These are phyloP conservation scores for Cystobasidium pallidum DNA, from an alignment of 1,284 basidiomycete genomes.

Conservation along the genomic window DNA sequence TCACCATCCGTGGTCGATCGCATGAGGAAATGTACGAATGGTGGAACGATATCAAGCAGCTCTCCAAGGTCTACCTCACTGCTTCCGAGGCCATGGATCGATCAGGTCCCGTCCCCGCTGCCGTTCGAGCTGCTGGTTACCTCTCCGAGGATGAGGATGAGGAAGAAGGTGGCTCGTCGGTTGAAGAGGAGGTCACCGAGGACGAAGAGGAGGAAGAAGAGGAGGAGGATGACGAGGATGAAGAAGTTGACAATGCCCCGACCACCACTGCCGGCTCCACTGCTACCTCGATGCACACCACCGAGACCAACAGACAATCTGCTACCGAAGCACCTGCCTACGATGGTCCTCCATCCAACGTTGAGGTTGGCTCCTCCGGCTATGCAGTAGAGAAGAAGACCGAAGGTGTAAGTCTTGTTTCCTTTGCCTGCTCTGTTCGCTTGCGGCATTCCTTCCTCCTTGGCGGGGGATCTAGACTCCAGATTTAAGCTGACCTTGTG, in stretches of 20 bases:
- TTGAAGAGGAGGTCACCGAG: slow-evolving; percentile 74
- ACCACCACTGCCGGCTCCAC: slow-evolving; percentile 31
- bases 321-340: slow-evolving; percentile 56
- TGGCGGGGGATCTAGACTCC: too few relatives aligned
- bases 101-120: slow-evolving; percentile 87
- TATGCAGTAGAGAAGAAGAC: slow-evolving; percentile 59
- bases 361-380: slow-evolving; percentile 68
- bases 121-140: slow-evolving; percentile 86
- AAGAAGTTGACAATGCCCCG: slow-evolving; percentile 56
- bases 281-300: slow-evolving; percentile 47
- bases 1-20: slow-evolving; percentile 86
- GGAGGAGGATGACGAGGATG: slow-evolving; percentile 59
- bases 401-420: slow-evolving; percentile 15
- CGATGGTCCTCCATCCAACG: slow-evolving; percentile 57
- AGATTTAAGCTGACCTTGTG: slow-evolving; percentile 10
- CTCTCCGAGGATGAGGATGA: slow-evolving; percentile 69
- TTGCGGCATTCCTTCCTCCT: too few relatives aligned
- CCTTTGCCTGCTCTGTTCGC: not conserved
- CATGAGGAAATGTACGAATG: slow-evolving; percentile 99
- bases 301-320: slow-evolving; percentile 48
- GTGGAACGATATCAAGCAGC: slow-evolving; percentile 98
- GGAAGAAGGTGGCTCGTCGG: slow-evolving; percentile 68
- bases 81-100: slow-evolving; percentile 93
- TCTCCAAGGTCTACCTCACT: slow-evolving; percentile 91
- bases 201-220: slow-evolving; percentile 60